A percentile compares a stretch with the other conserved stretches of the same genome.
Evolutionary conservation across 768 basidiomycete species (phyloP).

Genomic region (Hypholoma fasciculare): DNA sequence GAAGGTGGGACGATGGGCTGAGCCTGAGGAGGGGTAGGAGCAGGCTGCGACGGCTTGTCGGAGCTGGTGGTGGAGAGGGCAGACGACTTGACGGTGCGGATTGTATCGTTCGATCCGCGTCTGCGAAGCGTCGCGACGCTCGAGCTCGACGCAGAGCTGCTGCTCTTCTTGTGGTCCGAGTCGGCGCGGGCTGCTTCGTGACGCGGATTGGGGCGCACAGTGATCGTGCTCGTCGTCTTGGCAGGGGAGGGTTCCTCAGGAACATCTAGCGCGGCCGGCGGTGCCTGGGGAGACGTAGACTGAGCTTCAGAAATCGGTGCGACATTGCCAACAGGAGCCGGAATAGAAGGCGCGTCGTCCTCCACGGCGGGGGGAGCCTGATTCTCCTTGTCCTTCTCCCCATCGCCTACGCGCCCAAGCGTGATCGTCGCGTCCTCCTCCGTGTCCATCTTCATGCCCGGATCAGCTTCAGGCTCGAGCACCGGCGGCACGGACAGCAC

Average conservation of each 20-base stretch:
- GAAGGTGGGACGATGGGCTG: background rate
- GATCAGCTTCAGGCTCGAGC: background rate
- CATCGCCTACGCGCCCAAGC: background rate
- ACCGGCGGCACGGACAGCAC: background rate
- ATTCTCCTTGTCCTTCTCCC: conserved; percentile 13
- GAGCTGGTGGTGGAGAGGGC: background rate
- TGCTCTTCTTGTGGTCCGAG: conserved; percentile 44
- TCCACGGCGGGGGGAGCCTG: background rate
- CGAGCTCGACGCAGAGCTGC: conserved; percentile 42
- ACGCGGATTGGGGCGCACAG: conserved; percentile 21
- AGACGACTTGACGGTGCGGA: conserved; percentile 30
- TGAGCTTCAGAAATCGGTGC: background rate
- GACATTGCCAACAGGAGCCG: conserved; percentile 1
- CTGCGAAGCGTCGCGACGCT: conserved; percentile 42
- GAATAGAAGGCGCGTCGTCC: background rate
- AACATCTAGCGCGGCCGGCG: background rate
- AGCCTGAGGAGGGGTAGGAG: background rate
- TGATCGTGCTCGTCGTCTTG: conserved; percentile 23
- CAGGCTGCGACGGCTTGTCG: background rate
- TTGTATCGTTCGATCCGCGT: conserved; percentile 46
- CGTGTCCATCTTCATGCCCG: background rate
- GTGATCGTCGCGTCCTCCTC: background rate
- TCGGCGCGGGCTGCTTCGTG: conserved; percentile 16
- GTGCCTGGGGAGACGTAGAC: background rate
- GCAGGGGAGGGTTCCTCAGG: conserved; percentile 10